These are phyloP conservation scores for Pseudopyrenochaeta lycopersici DNA, from an alignment of 2,329 filamentous ascomycete genomes.

Conservation along the genomic window DNA sequence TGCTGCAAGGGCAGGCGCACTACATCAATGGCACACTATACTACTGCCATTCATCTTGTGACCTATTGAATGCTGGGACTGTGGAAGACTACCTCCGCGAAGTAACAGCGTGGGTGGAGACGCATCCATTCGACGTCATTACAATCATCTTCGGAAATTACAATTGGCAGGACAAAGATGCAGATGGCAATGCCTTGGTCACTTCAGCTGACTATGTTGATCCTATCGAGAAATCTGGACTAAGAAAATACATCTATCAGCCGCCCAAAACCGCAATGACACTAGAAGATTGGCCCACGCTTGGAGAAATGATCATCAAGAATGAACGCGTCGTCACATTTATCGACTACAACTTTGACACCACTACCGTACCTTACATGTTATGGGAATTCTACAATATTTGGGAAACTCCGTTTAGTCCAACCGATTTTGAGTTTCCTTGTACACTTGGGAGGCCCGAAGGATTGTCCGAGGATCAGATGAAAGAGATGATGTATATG, in stretches of 20 bases:
- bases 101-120: slow-evolving; percentile 77
- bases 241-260: slow-evolving; percentile 77
- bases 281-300: slow-evolving; percentile 83
- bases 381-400: slow-evolving; percentile 89
- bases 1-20: slow-evolving; percentile 69
- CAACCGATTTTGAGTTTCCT: slow-evolving; percentile 73
- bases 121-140: slow-evolving; percentile 86
- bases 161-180: slow-evolving; percentile 52
- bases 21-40: slow-evolving; percentile 68
- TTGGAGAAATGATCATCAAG: slow-evolving; percentile 65
- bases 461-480: slow-evolving; percentile 62
- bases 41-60: slow-evolving; percentile 88
- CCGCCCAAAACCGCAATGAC: slow-evolving; percentile 79
- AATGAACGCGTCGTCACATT: slow-evolving; percentile 51
- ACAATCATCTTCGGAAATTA: slow-evolving; percentile 88
- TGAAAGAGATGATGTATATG: slow-evolving; percentile 74
- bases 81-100: slow-evolving; percentile 76
- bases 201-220: slow-evolving; percentile 70
- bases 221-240: slow-evolving; percentile 75
- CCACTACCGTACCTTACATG: slow-evolving; percentile 80
- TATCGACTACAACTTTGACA: slow-evolving; percentile 69
- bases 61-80: slow-evolving; percentile 83
- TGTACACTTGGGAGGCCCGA: slow-evolving; percentile 83
- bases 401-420: slow-evolving; percentile 93
- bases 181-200: slow-evolving; percentile 61